These are phyloP conservation scores for Phytopythium litorale DNA, from an alignment of 352 stramenopile species.

Conservation along the genomic window DNA sequence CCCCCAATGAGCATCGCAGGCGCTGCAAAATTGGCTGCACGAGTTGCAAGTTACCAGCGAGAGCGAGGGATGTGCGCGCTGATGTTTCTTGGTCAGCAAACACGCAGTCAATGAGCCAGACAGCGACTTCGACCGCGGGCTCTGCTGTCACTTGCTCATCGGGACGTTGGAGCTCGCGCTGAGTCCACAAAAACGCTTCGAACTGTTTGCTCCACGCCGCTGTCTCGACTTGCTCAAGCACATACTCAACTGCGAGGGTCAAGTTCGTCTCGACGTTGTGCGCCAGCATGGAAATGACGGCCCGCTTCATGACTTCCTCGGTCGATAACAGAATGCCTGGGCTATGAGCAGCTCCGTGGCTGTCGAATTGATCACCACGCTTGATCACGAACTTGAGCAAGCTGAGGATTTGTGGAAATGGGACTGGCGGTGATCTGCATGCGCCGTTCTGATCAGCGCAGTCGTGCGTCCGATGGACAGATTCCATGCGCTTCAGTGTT, in stretches of 20 bases:
- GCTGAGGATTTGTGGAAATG: constrained; percentile 20
- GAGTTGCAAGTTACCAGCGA: background rate
- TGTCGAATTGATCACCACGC: constrained; percentile 16
- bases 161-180: constrained; percentile 46
- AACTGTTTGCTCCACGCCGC: constrained; percentile 43
- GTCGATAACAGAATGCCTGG: background rate
- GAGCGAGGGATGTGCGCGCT: background rate
- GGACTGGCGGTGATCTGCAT: background rate
- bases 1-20: constrained; percentile 28
- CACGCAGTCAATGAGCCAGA: constrained; percentile 61
- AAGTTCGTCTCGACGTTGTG: background rate
- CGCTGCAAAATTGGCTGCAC: constrained; percentile 14
- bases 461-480: background rate
- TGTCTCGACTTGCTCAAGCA: constrained; percentile 52
- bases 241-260: background rate
- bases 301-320: background rate
- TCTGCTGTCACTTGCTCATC: constrained; percentile 50
- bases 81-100: constrained; percentile 6
- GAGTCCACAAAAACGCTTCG: constrained; percentile 75
- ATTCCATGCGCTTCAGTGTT: constrained; percentile 13
- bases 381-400: constrained; percentile 51
- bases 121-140: constrained; percentile 70
- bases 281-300: background rate
- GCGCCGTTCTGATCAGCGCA: background rate
- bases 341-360: background rate